Evolutionary conservation across 768 basidiomycete species (phyloP).

Genomic region (Leucocoprinus leucothites): DNA sequence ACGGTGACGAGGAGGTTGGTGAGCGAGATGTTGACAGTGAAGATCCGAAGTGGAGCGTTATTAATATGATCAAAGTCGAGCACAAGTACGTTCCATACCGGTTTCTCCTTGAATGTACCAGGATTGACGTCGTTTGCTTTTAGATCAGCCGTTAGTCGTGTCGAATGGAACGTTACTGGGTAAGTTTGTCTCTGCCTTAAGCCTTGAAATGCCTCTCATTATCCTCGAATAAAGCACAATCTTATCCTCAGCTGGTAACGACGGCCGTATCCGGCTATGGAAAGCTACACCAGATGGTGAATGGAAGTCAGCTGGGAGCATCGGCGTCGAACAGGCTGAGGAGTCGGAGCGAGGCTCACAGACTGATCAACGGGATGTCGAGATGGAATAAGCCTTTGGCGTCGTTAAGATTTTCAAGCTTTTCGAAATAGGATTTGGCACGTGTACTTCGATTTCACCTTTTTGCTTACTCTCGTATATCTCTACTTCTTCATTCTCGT

Average conservation of each 20-base stretch:
- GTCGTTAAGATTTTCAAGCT: not conserved
- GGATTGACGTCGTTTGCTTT: not conserved
- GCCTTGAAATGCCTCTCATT: no score
- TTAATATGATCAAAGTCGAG: constrained; percentile 81
- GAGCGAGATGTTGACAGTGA: not conserved
- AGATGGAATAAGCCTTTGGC: constrained; percentile 36
- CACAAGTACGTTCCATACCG: constrained; percentile 52
- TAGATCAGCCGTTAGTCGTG: constrained; percentile 74
- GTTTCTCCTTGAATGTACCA: not conserved
- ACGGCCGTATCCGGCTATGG: constrained; percentile 81
- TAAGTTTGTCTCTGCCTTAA: constrained; percentile 28
- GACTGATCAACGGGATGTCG: constrained; percentile 34
- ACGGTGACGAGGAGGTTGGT: constrained; percentile 18
- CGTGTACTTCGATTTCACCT: no score
- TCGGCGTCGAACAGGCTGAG: constrained; percentile 74
- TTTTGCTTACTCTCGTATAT: no score
- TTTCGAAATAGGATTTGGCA: no score
- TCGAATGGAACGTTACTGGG: constrained; percentile 96
- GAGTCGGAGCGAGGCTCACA: constrained; percentile 30
- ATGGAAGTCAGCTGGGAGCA: constrained; percentile 79
- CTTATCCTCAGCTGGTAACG: constrained; percentile 79
- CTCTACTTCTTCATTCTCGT: no score
- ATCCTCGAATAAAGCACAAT: constrained; percentile 52
- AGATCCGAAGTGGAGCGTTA: constrained; percentile 62
- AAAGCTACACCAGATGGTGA: constrained; percentile 82